phyloP scores from a whole-genome alignment of 2,329 filamentous ascomycete species.

The Phyllosticta ampelicida region DNA sequence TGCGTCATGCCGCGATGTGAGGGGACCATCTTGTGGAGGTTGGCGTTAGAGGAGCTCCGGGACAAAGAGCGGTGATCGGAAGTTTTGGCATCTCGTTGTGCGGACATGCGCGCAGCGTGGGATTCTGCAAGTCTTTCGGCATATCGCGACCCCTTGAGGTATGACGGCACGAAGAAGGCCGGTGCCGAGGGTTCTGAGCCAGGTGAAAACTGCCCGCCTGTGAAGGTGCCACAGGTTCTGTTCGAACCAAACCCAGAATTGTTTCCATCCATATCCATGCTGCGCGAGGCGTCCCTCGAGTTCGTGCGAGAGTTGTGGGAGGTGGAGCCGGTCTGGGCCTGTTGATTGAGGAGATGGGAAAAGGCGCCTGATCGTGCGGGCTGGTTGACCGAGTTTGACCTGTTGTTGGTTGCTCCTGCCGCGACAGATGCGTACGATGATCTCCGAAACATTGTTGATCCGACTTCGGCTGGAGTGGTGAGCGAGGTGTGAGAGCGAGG shows the following conservation, averaged over 20 bases:
- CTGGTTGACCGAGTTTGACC: slow-evolving; percentile 24
- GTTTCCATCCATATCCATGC: slow-evolving; percentile 26
- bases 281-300: slow-evolving; percentile 25
- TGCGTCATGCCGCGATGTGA: slow-evolving; percentile 70
- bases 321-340: slow-evolving; percentile 20
- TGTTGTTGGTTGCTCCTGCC: slow-evolving; percentile 36
- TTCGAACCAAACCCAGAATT: slow-evolving; percentile 1
- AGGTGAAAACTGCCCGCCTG: slow-evolving; percentile 18
- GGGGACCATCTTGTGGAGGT: slow-evolving; percentile 50
- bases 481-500: slow-evolving; percentile 5
- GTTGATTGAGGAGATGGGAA: slow-evolving; percentile 45
- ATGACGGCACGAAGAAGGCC: slow-evolving; percentile 72
- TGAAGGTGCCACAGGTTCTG: slow-evolving; percentile 5
- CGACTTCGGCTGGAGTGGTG: slow-evolving; percentile 6
- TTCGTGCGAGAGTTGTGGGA: slow-evolving; percentile 15
- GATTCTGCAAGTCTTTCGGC: slow-evolving; percentile 63
- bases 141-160: slow-evolving; percentile 68
- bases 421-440: slow-evolving; percentile 54
- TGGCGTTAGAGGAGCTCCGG: slow-evolving; percentile 47
- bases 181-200: slow-evolving; percentile 23
- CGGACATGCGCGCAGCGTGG: slow-evolving; percentile 36
- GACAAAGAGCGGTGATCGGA: slow-evolving; percentile 39
- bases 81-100: slow-evolving; percentile 35
- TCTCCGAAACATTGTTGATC: slow-evolving; percentile 31
- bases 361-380: slow-evolving; percentile 34